Evolutionary conservation across 176 grass and related monocot genomes (phyloP), one percentile per base, ranked within the genome.

Genomic region (Carex pumila): DNA sequence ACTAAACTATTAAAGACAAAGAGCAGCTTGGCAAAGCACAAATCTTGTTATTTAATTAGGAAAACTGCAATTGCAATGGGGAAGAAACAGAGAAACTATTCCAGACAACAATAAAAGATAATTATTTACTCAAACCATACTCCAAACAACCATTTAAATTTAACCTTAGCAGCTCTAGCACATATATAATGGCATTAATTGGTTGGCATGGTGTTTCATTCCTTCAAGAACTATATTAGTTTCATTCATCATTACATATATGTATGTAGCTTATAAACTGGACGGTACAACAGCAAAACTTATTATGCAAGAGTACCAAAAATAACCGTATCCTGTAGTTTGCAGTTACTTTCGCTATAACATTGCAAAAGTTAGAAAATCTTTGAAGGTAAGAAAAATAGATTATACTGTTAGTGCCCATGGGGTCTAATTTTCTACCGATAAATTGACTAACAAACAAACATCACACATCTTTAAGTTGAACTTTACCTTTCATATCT

Each of bases 341-440:
- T 39, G 47, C 18, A 5, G 63, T 61, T 63, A 52, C 59, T 65
- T 82, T 47, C 19, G 41, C 39, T 64, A 25, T 25, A 25, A 53
- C n/a, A 41, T 64, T 82, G 37, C 32, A 64, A 81, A 81, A 65
- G 43, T 65, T 37, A 64, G 62, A 45, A 83, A 65, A 14, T 52
- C 62, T 67, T 83, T 53, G 61, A 83, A 83, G 43, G 41, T 83
- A 83, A 68, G 80, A 83, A 83, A 83, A 47, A 43, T 61, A 81
- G 57, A 82, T 65, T 14, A 65, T 15, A 45, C 19, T 83, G 47
- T 65, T 50, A 65, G 60, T 52, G 43, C 47, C 67, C 49, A 62
- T 82, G 41, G 53, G 62, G 60, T 68, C 54, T 50, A 50, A 50
- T 83, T 52, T 14, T 15, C 80, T 62, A 18, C 80, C 12, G 5